phyloP scores from a whole-genome alignment of 257 asterid genomes.

The Gentiana dahurica region DNA sequence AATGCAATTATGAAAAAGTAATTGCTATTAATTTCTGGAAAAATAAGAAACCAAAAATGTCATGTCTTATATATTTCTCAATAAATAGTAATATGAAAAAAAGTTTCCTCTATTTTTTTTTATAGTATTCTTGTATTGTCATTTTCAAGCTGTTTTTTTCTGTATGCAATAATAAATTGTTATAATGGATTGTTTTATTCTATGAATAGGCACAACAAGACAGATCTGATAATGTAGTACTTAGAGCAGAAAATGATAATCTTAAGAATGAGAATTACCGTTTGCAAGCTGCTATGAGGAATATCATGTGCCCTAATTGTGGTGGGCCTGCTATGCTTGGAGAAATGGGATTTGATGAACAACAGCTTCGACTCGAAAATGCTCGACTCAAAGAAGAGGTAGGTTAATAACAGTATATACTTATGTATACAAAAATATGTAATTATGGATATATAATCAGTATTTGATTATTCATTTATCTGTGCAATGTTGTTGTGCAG shows the following conservation, averaged over 20 bases:
- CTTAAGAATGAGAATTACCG: slow-evolving; percentile 71
- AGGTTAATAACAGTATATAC: neutral
- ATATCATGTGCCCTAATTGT: slow-evolving; percentile 78
- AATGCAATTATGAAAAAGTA: too few relatives aligned
- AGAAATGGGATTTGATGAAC: slow-evolving; percentile 85
- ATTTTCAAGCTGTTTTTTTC: too few relatives aligned
- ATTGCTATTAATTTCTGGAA: too few relatives aligned
- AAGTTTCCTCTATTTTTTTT: too few relatives aligned
- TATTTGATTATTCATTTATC: too few relatives aligned
- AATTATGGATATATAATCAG: neutral
- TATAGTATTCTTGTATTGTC: too few relatives aligned
- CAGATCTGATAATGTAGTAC: slow-evolving; percentile 54
- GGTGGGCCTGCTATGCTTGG: slow-evolving; percentile 89
- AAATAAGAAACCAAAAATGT: too few relatives aligned
- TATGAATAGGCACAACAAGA: slow-evolving; percentile 80
- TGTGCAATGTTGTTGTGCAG: slow-evolving; percentile 20
- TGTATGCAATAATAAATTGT: too few relatives aligned
- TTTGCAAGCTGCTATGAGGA: slow-evolving; percentile 63
- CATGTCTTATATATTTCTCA: too few relatives aligned
- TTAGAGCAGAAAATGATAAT: slow-evolving; percentile 79
- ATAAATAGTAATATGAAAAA: too few relatives aligned
- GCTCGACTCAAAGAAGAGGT: slow-evolving; percentile 97
- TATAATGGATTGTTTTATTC: neutral
- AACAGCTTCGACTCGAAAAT: slow-evolving; percentile 76
- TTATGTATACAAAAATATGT: neutral